phyloP scores from a whole-genome alignment of 1,284 basidiomycete species.

The Cystobasidiaceae sp. region DNA sequence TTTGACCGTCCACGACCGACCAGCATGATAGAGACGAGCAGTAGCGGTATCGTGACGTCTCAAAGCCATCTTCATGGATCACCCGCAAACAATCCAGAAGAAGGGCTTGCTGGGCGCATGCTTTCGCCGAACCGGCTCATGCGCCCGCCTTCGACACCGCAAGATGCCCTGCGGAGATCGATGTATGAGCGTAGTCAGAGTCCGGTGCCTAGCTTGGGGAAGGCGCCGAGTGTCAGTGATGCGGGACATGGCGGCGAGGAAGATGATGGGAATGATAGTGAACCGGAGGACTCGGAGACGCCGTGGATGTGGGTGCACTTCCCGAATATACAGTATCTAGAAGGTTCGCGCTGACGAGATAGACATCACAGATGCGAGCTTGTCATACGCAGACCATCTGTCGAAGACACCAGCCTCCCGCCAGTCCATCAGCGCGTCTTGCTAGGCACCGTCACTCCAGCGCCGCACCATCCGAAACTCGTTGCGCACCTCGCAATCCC shows the following conservation, averaged over 20 bases:
- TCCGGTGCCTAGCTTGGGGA: background rate
- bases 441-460: conserved; percentile 73
- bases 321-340: conserved; percentile 10
- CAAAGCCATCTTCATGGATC: background rate
- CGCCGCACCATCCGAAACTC: conserved; percentile 93
- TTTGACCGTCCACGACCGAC: conserved; percentile 4
- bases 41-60: background rate
- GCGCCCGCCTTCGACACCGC: background rate
- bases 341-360: conserved; percentile 29
- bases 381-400: background rate
- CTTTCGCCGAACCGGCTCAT: background rate
- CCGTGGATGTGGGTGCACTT: conserved; percentile 74
- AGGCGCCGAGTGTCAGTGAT: conserved; percentile 1
- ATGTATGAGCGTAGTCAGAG: background rate
- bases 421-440: conserved; percentile 55
- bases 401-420: conserved; percentile 52
- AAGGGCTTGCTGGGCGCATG: background rate
- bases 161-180: background rate
- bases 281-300: conserved; percentile 91
- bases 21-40: background rate
- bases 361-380: conserved; percentile 36
- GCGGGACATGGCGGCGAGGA: conserved; percentile 1
- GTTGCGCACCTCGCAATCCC: conserved; percentile 85
- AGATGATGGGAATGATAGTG: conserved; percentile 55
- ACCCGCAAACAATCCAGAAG: background rate